These are phyloP conservation scores for Nitzschia inconspicua DNA, from an alignment of 108 stramenopile species.

Conservation along the genomic window DNA sequence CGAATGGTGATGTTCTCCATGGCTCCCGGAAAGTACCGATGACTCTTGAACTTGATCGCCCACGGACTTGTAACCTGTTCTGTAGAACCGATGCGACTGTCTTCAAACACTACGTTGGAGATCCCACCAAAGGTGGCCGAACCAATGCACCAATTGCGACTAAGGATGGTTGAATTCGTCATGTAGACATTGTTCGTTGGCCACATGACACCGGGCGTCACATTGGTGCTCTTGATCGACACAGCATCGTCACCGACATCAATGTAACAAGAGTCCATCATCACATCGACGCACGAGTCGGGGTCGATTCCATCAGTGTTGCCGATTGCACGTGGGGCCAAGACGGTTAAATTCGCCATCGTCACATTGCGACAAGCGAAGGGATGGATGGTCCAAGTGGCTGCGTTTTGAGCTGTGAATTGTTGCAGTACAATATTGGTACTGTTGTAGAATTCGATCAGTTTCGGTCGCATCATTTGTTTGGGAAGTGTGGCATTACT, in stretches of 20 bases:
- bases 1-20: conserved; percentile 14
- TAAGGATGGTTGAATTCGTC: not conserved
- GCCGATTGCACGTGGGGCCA: conserved; percentile 4
- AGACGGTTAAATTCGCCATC: conserved; percentile 3
- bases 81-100: conserved; percentile 3
- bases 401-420: conserved; percentile 5
- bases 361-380: not conserved
- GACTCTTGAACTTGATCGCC: conserved; percentile 16
- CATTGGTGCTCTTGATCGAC: conserved; percentile 7
- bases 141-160: conserved; percentile 13
- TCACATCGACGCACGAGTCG: not conserved
- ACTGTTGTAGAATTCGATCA: not conserved
- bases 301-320: conserved; percentile 14
- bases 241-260: conserved; percentile 8
- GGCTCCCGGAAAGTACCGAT: conserved; percentile 8
- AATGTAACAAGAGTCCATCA: conserved; percentile 9
- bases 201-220: not conserved
- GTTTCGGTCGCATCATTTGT: not conserved
- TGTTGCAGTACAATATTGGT: conserved; percentile 2
- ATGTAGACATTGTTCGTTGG: conserved; percentile 4
- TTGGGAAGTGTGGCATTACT: conserved; percentile 1
- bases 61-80: conserved; percentile 10
- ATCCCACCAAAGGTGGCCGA: conserved; percentile 13
- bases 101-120: conserved; percentile 2
- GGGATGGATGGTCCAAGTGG: conserved; percentile 3